Percentiles rank a stretch among this genome's conserved stretches.
These are phyloP conservation scores for Fusarium fracticaudum DNA, from an alignment of 2,329 filamentous ascomycete species.

Conservation along the genomic window DNA sequence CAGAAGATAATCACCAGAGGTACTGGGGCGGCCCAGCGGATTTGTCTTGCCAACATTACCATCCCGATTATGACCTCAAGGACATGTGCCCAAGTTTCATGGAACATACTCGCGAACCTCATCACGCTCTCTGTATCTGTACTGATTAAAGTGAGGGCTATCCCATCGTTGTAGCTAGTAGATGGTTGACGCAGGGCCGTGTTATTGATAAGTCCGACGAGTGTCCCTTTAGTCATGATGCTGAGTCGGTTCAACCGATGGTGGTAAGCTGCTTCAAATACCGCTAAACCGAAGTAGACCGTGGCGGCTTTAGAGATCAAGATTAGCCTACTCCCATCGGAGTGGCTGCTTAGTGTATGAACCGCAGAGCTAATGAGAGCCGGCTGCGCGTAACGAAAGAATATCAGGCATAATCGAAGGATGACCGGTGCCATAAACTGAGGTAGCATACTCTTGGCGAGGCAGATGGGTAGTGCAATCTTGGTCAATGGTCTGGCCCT, in stretches of 20 bases:
- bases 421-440: not conserved
- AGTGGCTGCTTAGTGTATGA: not conserved
- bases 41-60: not conserved
- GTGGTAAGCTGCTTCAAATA: not conserved
- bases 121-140: not conserved
- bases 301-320: not conserved
- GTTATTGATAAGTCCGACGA: not conserved
- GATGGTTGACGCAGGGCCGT: not conserved
- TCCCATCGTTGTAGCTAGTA: not conserved
- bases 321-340: accelerated
- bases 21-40: not conserved
- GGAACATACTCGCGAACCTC: not conserved
- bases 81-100: not conserved
- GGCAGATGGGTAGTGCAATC: not conserved
- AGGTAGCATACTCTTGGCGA: not conserved
- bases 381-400: not conserved
- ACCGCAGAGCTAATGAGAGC: not conserved
- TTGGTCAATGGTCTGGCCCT: not conserved
- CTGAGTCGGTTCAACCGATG: not conserved
- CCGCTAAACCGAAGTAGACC: not conserved
- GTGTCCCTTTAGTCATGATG: not conserved
- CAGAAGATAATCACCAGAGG: not conserved
- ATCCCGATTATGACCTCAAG: not conserved
- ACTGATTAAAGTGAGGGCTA: not conserved
- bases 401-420: not conserved